These are phyloP conservation scores for Geotrichum siamense DNA, from an alignment of 1,139 yeast genomes.

Conservation along the genomic window DNA sequence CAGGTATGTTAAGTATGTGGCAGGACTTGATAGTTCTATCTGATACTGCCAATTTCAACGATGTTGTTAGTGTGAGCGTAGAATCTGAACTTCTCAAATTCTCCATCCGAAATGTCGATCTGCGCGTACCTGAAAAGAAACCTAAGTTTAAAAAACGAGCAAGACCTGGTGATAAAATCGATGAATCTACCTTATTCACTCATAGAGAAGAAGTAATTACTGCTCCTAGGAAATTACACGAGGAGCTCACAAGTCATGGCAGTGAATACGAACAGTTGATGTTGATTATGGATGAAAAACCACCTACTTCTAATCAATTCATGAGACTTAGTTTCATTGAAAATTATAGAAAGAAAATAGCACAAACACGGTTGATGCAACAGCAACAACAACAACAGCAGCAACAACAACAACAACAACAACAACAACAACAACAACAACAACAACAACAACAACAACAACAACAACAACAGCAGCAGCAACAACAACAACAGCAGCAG, in stretches of 20 bases:
- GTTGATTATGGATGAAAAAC: conserved; percentile 43
- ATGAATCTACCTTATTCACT: conserved; percentile 20
- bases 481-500: too few relatives aligned
- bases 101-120: conserved; percentile 67
- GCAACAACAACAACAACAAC: conserved; percentile 20
- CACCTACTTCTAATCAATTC: conserved; percentile 34
- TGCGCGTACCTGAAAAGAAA: conserved; percentile 48
- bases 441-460: not conserved
- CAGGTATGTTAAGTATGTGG: conserved; percentile 74
- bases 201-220: conserved; percentile 26
- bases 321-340: conserved; percentile 39
- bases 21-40: conserved; percentile 82
- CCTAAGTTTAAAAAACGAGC: conserved; percentile 5
- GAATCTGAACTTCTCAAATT: conserved; percentile 77
- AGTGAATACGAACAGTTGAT: conserved; percentile 82
- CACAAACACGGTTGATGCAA: conserved; percentile 25
- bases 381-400: conserved; percentile 20
- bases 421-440: conserved; percentile 22
- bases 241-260: conserved; percentile 64
- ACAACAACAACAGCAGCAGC: not conserved
- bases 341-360: conserved; percentile 35
- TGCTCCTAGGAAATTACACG: conserved; percentile 41
- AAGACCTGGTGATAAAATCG: conserved; percentile 4
- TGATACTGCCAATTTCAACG: conserved; percentile 70
- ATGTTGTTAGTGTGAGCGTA: conserved; percentile 64